Base-by-base conservation (phyloP, 2,329 filamentous ascomycete species). In the Drechslerella coelobrocha region DNA sequence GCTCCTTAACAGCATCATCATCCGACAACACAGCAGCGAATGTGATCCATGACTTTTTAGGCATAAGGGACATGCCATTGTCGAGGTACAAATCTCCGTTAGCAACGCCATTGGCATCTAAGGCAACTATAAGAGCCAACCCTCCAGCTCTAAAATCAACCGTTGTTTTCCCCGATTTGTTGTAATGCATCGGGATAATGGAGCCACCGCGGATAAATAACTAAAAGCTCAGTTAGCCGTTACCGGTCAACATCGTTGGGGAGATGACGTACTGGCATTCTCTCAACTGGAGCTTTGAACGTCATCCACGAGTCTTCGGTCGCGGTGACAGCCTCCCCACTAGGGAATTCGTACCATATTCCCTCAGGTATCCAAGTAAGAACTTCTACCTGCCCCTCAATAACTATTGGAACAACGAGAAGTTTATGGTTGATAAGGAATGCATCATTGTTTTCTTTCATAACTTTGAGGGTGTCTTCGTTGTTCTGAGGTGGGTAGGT, bases 121-220 rank as follows among this genome's bases (percentile, higher is more conserved):
- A 43, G 7, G 50, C 60, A 10, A 71, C 43, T 8, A 41, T 12
- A 8, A 71, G 48, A 10, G 66, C 34, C 21, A 71, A 24, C 4
- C 66, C 66, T 2, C 59, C 31, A 10, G n/a, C 43, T 50, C 59
- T 62, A 31, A 71, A 71, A 34, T 71, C 66, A 7, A 60, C 66
- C 0, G 66, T 71, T 1, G 66, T 71, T 19, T 55, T 59, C n/a
- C 66, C 66, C 3, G 47, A n/a, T 19, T 51, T 71, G 27, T 59
- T 48, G 23, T 54, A 60, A 24, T 62, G 53, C 53, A 55, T 63
- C 29, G 66, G 66, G 41, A 71, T 59, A 14, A 71, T 60, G 9
- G 52, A 53, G 29, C 66, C 66, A 7, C 45, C 66, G 2, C 59
- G 47, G 24, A 63, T 23, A 23, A 47, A 63, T 12, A 71, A 19